Conservation (phyloP, 2,329 filamentous ascomycete species). For the Aspergillus fumigatus region DNA sequence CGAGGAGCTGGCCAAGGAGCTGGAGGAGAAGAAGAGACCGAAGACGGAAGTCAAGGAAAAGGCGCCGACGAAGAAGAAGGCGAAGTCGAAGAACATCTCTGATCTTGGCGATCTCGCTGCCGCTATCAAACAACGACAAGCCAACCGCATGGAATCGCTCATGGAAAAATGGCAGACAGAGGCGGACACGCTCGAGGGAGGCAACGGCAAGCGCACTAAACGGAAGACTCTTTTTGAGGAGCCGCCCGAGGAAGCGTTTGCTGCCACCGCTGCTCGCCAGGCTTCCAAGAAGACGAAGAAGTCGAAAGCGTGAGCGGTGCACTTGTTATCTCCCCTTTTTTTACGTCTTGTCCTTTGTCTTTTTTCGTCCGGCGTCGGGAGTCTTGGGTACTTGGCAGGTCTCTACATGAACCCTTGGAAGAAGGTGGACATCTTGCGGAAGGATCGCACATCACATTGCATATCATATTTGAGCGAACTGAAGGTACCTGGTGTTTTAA, state of each 20-base stretch:
- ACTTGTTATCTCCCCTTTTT: not conserved
- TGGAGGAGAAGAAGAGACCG: conserved; percentile 67
- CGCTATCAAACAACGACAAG: conserved; percentile 68
- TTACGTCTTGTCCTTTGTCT: conserved; percentile 3
- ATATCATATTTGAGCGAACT: not conserved
- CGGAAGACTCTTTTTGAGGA: conserved; percentile 45
- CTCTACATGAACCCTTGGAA: not conserved
- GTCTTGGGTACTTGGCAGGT: not conserved
- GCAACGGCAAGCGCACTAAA: conserved; percentile 51
- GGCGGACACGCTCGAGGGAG: conserved; percentile 6
- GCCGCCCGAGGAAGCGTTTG: conserved; percentile 61
- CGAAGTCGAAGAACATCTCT: conserved; percentile 1
- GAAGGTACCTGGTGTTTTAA: not conserved
- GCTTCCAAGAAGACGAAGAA: conserved; percentile 37
- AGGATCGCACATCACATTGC: not conserved
- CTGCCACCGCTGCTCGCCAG: conserved; percentile 34
- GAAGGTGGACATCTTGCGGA: not conserved
- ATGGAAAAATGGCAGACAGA: conserved; percentile 73
- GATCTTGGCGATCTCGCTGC: conserved; percentile 55
- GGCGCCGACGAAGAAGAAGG: conserved; percentile 8
- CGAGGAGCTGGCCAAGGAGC: conserved; percentile 67
- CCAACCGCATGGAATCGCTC: conserved; percentile 58
- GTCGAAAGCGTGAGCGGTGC: conserved; percentile 17
- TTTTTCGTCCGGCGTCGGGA: not conserved
- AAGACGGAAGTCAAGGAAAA: conserved; percentile 41